Conservation (phyloP, 129 eudicot species). For the Ambrosia trifida region DNA sequence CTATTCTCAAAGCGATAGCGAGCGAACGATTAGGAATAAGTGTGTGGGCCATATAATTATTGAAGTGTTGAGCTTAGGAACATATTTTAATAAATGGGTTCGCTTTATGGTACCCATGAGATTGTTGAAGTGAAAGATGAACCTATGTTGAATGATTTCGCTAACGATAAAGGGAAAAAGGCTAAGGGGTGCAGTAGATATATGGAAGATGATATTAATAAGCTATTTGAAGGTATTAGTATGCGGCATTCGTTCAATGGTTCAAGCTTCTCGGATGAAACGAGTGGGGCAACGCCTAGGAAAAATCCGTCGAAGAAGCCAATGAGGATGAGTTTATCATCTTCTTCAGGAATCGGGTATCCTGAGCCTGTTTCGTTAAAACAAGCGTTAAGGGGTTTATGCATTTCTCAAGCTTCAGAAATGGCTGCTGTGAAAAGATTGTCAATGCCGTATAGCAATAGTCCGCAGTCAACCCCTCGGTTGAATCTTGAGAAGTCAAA, state of each 20-base stretch:
- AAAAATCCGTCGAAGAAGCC: slow-evolving; percentile 74
- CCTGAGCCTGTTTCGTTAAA: slow-evolving; percentile 80
- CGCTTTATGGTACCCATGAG: slow-evolving; percentile 61
- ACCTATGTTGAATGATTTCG: slow-evolving; percentile 22
- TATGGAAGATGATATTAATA: slow-evolving; percentile 79
- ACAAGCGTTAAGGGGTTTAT: slow-evolving; percentile 86
- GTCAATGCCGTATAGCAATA: slow-evolving; percentile 43
- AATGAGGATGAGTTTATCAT: slow-evolving; percentile 49
- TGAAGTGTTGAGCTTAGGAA: no score
- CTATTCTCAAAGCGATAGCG: neutral
- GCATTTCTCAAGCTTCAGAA: slow-evolving; percentile 98
- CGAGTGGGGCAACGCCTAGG: slow-evolving; percentile 40
- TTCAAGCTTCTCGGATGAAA: slow-evolving; percentile 44
- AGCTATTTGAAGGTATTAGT: slow-evolving; percentile 74
- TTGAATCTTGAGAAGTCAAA: slow-evolving; percentile 31
- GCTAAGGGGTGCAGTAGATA: slow-evolving; percentile 55
- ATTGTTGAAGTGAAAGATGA: slow-evolving; percentile 74
- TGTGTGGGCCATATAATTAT: no score
- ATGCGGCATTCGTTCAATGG: slow-evolving; percentile 56
- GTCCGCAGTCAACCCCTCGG: slow-evolving; percentile 49
- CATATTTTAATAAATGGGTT: slow-evolving; percentile 39
- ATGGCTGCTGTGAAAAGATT: slow-evolving; percentile 80
- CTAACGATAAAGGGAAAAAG: slow-evolving; percentile 46
- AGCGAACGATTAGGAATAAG: slow-evolving; percentile 5
- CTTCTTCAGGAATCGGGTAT: slow-evolving; percentile 70